Evolutionary conservation across 495 filamentous ascomycete species (phyloP), one percentile per base, ranked within the genome.

Genomic region (Talaromyces thailandensis): DNA sequence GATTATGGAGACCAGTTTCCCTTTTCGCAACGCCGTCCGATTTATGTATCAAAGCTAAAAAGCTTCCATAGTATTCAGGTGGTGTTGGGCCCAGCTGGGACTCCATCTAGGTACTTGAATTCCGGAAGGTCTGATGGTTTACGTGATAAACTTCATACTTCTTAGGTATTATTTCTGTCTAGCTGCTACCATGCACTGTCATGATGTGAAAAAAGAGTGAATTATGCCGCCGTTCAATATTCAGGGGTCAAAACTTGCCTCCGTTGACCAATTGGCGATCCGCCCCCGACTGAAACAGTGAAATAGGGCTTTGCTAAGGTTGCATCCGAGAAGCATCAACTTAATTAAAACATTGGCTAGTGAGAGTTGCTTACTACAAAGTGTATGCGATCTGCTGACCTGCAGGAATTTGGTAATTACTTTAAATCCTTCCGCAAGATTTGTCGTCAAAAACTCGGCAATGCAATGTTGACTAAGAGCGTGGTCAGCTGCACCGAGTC

Each of bases 1-100:
- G 35, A 60, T 26, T 25, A 24, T 31, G 14, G 23, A 60, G 35
- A 60, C 58, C 58, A 48, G 35, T 60, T 60, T 60, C 58, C 58
- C 21, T 29, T 43, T 60, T 60, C 21, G 58, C 58, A 60, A 50
- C 14, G 8, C 32, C 6, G n/a, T 3, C 25, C 26, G 52, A 9
- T 14, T 24, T 55, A 55, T 11, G 18, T 55, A 14, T 55, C 28
- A 26, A 55, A 29, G 16, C 52, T 55, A 26, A 26, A 40, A 16
- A 9, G 35, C 16, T 16, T 14, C 35, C 14, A 4, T 40, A 40
- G 12, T 25, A 25, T 55, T 55, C 52, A 11, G 9, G 43, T 48
- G 43, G 35, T 40, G 35, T 14, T 48, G n/a, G 43, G 43, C 43
- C 43, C n/a, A 48, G 43, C 43, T 48, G 43, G 35, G 18, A 48